Percentiles rank a stretch among this genome's conserved stretches.
These are phyloP conservation scores for Mesotaenium endlicherianum DNA, from an alignment of 139 green algal species.

Conservation along the genomic window DNA sequence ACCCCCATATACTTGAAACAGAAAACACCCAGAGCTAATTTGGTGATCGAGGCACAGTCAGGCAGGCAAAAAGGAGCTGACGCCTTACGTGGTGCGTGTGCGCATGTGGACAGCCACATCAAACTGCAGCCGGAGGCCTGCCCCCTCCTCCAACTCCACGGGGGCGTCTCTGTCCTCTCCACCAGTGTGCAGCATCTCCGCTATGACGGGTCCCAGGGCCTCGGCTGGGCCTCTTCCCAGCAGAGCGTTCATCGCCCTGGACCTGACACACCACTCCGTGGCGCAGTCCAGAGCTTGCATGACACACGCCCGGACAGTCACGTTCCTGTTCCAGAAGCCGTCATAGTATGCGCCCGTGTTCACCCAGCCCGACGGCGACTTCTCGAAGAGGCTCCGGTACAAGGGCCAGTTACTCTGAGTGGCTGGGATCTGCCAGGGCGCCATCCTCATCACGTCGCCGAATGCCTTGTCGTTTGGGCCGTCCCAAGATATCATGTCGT, in stretches of 20 bases:
- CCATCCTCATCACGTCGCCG: too few species aligned
- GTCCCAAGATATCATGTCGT: not conserved
- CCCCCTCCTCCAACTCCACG: not conserved
- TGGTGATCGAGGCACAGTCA: not conserved
- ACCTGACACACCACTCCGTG: slow-evolving; percentile 2
- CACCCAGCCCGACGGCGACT: too few species aligned
- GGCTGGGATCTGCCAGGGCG: too few species aligned
- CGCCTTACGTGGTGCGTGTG: not conserved
- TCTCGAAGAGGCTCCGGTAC: too few species aligned
- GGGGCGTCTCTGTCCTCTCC: too few species aligned
- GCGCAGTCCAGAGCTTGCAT: not conserved
- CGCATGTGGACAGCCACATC: not conserved
- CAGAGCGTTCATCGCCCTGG: not conserved
- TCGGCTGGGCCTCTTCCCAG: not conserved
- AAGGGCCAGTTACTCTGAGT: too few species aligned
- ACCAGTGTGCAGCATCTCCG: not conserved
- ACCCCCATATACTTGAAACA: not conserved
- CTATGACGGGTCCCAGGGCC: not conserved
- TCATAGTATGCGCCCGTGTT: not conserved
- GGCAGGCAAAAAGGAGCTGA: not conserved
- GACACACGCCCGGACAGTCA: not conserved
- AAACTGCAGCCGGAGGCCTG: not conserved
- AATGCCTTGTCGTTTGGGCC: too few species aligned
- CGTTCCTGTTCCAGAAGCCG: not conserved
- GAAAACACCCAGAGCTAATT: not conserved